Base-by-base conservation (phyloP, 768 basidiomycete genomes). In the Chlorophyllum brunneum region DNA sequence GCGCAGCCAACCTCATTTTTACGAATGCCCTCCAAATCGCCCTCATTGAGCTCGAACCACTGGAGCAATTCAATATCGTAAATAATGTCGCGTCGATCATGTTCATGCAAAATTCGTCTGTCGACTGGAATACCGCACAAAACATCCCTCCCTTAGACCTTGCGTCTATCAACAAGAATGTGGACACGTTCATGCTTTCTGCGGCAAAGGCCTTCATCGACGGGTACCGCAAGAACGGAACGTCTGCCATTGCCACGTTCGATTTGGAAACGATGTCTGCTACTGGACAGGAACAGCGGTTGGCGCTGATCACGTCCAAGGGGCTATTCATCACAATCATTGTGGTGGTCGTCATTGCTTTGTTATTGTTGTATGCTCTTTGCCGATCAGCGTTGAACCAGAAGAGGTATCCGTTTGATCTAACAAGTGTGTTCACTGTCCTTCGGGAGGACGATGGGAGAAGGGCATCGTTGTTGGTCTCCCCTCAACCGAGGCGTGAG, bases 151-250 rank as follows among this genome's bases (percentile, higher is more conserved):
- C 46, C 10, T 16, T 45, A 3, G 26, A 29, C 18, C 6, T 7
- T 4, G 13, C n/a, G 4, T 29, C 24, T 5, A 29, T 48, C n/a
- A 29, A 46, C n/a, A 47, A 40, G n/a, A 43, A 54, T 37, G 36
- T 54, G 2, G 30, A 27, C 20, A 27, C 38, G 30, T 54, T 54
- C 39, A 39, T 54, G 33, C 36, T 47, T 31, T 54, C 53, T 13
- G 53, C 53, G 27, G 43, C 53, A 10, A 54, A 54, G 24, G 53
- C 53, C 24, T 54, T 40, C 31, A 47, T 34, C 11, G 53, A 54
- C 24, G 53, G 44, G 11, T 41, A 41, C 29, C 27, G 4, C 23
- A 52, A 52, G 34, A 30, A 9, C 31, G 51, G 51, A 15, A 18
- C 51, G 15, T 26, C 24, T 18, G 26, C 42, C 16, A 27, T 20